Evolutionary conservation across 2,329 filamentous ascomycete genomes (phyloP).

Genomic region (Aspergillus thermomutatus): DNA sequence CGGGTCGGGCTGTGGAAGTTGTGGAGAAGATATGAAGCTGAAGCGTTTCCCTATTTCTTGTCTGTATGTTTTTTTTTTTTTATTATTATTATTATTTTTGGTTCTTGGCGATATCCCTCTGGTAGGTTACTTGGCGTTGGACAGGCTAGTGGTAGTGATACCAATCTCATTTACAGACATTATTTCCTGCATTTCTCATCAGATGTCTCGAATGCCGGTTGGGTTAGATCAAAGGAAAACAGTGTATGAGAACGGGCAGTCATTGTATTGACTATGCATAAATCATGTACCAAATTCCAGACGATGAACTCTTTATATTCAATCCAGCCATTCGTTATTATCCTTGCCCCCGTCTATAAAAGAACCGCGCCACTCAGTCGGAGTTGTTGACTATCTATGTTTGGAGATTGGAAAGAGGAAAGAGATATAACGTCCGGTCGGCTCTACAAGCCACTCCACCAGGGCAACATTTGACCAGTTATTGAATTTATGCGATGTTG

Average conservation of each 20-base stretch:
- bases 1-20: conserved; percentile 44
- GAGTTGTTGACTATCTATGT: conserved; percentile 14
- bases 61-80: conserved; percentile 5
- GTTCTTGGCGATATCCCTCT: neutral
- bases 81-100: conserved; percentile 5
- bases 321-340: conserved; percentile 4
- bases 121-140: conserved; percentile 1
- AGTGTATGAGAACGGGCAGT: neutral
- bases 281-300: neutral
- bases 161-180: neutral
- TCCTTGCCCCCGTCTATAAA: conserved; percentile 14
- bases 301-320: conserved; percentile 6
- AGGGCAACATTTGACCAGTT: neutral
- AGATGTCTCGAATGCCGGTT: neutral
- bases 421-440: neutral
- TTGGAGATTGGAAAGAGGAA: conserved; percentile 5
- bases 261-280: neutral
- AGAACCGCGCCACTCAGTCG: conserved; percentile 13
- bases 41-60: neutral
- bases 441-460: neutral
- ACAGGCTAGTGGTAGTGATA: conserved; percentile 5
- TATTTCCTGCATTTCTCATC: neutral
- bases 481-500: conserved; percentile 1
- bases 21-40: conserved; percentile 42
- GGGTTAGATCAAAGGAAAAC: neutral